phyloP scores from a whole-genome alignment of 169 alveolate genomes.

The Plasmodium berghei region DNA sequence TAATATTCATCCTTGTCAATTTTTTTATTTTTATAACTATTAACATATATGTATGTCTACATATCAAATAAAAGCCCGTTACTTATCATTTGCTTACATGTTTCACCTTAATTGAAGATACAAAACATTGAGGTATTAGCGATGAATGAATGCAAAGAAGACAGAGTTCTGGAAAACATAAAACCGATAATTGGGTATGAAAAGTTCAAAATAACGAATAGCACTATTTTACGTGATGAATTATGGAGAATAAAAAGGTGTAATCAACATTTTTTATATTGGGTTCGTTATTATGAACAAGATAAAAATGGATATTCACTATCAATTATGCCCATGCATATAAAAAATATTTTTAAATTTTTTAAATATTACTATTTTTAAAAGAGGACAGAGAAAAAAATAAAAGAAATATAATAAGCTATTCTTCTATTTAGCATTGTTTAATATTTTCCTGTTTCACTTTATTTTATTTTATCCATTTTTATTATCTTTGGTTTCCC shows the following conservation, averaged over 20 bases:
- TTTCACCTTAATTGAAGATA: slow-evolving; percentile 53
- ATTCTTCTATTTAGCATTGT: too few relatives aligned
- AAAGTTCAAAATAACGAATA: slow-evolving; percentile 25
- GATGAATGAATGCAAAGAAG: slow-evolving; percentile 78
- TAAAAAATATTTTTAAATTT: slow-evolving; percentile 77
- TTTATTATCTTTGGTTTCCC: too few relatives aligned
- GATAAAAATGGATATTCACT: slow-evolving; percentile 85
- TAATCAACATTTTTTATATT: slow-evolving; percentile 74
- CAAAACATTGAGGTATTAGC: slow-evolving; percentile 85
- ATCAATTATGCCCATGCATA: slow-evolving; percentile 77
- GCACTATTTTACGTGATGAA: slow-evolving; percentile 78
- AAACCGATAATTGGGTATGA: slow-evolving; percentile 43
- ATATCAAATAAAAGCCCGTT: background rate
- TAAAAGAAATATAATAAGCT: too few relatives aligned
- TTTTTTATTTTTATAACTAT: background rate
- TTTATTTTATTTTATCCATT: too few relatives aligned
- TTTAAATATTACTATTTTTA: slow-evolving; percentile 78
- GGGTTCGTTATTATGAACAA: slow-evolving; percentile 81
- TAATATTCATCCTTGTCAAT: background rate
- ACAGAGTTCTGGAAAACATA: slow-evolving; percentile 78
- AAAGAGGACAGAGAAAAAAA: background rate
- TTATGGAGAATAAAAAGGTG: slow-evolving; percentile 84
- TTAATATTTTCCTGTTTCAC: too few relatives aligned
- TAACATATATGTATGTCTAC: background rate
- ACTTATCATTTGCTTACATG: background rate